These are phyloP conservation scores for Nemania diffusa DNA, from an alignment of 2,329 filamentous ascomycete species.

Conservation along the genomic window DNA sequence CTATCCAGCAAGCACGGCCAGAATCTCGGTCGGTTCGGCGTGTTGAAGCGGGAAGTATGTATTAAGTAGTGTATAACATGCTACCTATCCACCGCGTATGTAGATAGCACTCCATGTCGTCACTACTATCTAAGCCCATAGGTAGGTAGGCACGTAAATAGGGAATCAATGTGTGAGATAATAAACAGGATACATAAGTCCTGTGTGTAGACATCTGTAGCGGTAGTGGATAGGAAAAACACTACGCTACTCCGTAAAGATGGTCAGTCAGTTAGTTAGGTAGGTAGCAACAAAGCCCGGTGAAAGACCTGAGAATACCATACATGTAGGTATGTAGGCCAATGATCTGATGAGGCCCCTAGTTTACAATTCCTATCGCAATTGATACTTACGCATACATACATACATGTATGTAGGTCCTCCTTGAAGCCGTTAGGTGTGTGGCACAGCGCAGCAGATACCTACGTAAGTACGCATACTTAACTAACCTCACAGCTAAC, in stretches of 20 bases:
- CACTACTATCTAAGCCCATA: too few species aligned
- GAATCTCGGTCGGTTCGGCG: constrained; percentile 18
- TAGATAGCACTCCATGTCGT: too few species aligned
- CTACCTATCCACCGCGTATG: too few species aligned
- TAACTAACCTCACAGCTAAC: too few species aligned
- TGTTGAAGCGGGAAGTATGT: constrained; percentile 20
- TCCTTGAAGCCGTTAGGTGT: constrained; percentile 8
- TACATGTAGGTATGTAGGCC: background rate
- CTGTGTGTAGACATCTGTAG: background rate
- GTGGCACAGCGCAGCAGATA: background rate
- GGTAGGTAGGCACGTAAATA: too few species aligned
- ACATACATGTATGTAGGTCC: too few species aligned
- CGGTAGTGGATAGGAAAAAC: background rate
- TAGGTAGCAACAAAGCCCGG: background rate
- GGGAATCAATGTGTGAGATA: constrained; percentile 20
- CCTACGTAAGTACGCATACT: too few species aligned
- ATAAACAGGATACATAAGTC: background rate
- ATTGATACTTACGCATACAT: too few species aligned
- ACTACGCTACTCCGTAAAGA: background rate
- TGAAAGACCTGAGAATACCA: constrained; percentile 1
- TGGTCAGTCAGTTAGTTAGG: too few species aligned
- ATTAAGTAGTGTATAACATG: too few species aligned
- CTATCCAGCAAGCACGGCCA: background rate
- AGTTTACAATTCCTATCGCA: background rate
- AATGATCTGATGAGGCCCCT: constrained; percentile 1